These are phyloP conservation scores for Podospora bellae-mahoneyi DNA, from an alignment of 495 filamentous ascomycete species.

Conservation along the genomic window DNA sequence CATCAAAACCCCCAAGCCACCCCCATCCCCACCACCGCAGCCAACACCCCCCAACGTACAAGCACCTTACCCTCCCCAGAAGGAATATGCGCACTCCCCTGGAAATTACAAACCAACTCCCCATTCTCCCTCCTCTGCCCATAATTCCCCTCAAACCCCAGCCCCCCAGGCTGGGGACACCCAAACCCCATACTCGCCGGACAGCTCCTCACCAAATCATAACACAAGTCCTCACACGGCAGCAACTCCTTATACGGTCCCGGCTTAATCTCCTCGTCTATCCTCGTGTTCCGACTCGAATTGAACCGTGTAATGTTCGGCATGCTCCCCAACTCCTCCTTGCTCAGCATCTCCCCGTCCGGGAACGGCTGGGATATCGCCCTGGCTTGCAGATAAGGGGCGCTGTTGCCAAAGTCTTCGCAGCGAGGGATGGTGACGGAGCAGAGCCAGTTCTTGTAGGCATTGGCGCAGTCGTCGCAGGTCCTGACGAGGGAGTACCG, in stretches of 20 bases:
- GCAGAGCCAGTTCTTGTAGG: conserved; percentile 94
- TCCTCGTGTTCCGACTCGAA: conserved; percentile 62
- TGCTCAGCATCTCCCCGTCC: conserved; percentile 55
- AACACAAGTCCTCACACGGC: conserved; percentile 81
- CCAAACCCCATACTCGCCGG: conserved; percentile 72
- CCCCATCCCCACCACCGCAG: conserved; percentile 20
- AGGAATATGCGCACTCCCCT: conserved; percentile 40
- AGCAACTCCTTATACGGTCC: conserved; percentile 93
- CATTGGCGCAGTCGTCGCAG: conserved; percentile 70
- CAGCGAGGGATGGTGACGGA: conserved; percentile 89
- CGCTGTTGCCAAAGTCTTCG: conserved; percentile 65
- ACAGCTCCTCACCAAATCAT: conserved; percentile 76
- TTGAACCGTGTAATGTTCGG: conserved; percentile 36
- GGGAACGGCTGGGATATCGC: conserved; percentile 65
- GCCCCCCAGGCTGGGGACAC: conserved; percentile 59
- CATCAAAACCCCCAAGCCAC: conserved; percentile 11
- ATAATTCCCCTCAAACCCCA: conserved; percentile 64
- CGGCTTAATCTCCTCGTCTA: conserved; percentile 67
- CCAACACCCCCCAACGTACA: conserved; percentile 4
- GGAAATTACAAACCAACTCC: conserved; percentile 46
- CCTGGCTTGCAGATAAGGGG: conserved; percentile 59
- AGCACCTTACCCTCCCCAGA: conserved; percentile 11
- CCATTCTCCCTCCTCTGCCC: conserved; percentile 37
- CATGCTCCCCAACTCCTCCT: conserved; percentile 21
- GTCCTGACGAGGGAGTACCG: conserved; percentile 75